Conservation (phyloP, 768 basidiomycete genomes). For the Flagelloscypha sp. region DNA sequence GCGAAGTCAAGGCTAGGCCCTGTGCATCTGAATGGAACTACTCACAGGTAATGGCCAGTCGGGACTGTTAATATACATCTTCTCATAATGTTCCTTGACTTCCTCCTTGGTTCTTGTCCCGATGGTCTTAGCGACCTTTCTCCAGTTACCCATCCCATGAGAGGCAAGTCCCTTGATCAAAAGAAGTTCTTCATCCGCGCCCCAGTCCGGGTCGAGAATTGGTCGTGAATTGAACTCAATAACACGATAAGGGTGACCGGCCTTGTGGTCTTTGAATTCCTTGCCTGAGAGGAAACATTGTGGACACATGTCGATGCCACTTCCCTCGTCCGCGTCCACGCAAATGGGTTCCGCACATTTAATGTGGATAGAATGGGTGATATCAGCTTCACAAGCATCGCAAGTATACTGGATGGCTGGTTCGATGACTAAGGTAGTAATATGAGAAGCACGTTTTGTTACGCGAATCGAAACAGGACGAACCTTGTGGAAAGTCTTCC, state of each 20-base stretch:
- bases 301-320: slow-evolving; percentile 91
- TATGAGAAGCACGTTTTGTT: slow-evolving; percentile 17
- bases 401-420: slow-evolving; percentile 80
- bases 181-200: slow-evolving; percentile 92
- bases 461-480: slow-evolving; percentile 1
- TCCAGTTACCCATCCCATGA: slow-evolving; percentile 94
- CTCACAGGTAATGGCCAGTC: slow-evolving; percentile 78
- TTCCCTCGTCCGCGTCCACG: slow-evolving; percentile 42
- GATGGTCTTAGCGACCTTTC: slow-evolving; percentile 89
- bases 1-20: slow-evolving; percentile 2
- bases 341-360: slow-evolving; percentile 85
- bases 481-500: slow-evolving; percentile 3
- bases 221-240: slow-evolving; percentile 96
- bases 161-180: slow-evolving; percentile 81
- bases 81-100: slow-evolving; percentile 81
- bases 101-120: slow-evolving; percentile 93
- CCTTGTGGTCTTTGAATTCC: slow-evolving; percentile 80
- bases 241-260: slow-evolving; percentile 83
- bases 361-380: slow-evolving; percentile 95
- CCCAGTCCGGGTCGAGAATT: slow-evolving; percentile 93
- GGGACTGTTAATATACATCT: slow-evolving; percentile 71
- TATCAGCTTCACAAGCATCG: slow-evolving; percentile 76
- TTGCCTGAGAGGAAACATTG: slow-evolving; percentile 87
- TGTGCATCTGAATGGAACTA: slow-evolving; percentile 11
- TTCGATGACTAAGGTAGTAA: slow-evolving; percentile 57